Evolutionary conservation across 148 eudicot species (phyloP).

Genomic region (Dianthus caryophyllus): DNA sequence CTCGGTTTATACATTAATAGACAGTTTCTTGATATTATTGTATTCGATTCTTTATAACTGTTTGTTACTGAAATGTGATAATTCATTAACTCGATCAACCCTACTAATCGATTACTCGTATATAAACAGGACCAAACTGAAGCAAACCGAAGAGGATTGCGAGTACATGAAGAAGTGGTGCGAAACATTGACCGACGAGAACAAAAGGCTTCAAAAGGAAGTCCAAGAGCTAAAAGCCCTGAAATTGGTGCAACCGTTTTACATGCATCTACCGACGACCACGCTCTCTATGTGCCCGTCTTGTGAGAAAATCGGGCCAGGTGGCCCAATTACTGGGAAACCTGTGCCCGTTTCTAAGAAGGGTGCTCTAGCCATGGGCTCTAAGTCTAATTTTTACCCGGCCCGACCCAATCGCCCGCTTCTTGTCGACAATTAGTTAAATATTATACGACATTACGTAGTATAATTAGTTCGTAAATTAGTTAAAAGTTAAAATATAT

Average conservation of each 20-base stretch:
- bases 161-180: constrained; percentile 79
- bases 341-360: neutral
- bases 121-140: constrained; percentile 33
- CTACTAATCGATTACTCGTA: no score
- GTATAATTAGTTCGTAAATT: neutral
- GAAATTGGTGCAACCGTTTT: constrained; percentile 45
- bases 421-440: constrained; percentile 32
- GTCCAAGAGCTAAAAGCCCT: constrained; percentile 55
- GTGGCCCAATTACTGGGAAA: neutral
- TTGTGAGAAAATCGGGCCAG: constrained; percentile 49
- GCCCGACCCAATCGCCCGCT: constrained; percentile 40
- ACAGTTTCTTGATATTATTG: no score
- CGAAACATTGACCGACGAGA: constrained; percentile 72
- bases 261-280: constrained; percentile 67
- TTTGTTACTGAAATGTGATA: no score
- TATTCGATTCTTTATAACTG: no score
- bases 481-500: neutral
- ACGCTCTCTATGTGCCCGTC: constrained; percentile 81
- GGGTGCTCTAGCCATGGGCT: constrained; percentile 27
- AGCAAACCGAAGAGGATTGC: constrained; percentile 62
- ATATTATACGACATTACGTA: no score
- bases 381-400: constrained; percentile 38
- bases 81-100: no score
- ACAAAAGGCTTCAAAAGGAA: constrained; percentile 69
- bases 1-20: no score